Evolutionary conservation across 331 rosid species (phyloP).

Genomic region (Acacia pycnantha): DNA sequence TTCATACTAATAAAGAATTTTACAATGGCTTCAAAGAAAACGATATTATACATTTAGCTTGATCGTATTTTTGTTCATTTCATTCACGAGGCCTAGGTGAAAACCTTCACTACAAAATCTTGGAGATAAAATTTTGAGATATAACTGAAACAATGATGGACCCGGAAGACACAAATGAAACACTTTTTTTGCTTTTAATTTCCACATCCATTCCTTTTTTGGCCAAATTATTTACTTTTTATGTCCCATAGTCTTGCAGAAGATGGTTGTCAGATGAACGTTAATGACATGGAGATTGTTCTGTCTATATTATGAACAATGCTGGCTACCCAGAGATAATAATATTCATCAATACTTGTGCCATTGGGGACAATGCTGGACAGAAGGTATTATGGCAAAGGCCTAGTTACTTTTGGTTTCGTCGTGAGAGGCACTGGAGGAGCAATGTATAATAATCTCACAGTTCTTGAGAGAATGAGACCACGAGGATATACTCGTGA

Average conservation of each 20-base stretch:
- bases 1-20: too few relatives aligned
- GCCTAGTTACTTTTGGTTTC: conserved; percentile 98
- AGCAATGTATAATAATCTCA: conserved; percentile 42
- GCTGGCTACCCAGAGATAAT: conserved; percentile 83
- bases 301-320: conserved; percentile 78
- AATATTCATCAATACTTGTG: conserved; percentile 94
- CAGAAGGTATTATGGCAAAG: conserved; percentile 93
- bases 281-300: conserved; percentile 97
- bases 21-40: neutral
- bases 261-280: conserved; percentile 94
- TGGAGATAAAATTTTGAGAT: neutral
- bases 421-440: conserved; percentile 94
- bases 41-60: neutral
- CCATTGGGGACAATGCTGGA: conserved; percentile 96
- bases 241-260: conserved; percentile 42
- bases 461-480: conserved; percentile 87
- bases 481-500: conserved; percentile 87
- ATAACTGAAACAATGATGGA: neutral
- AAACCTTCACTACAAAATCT: neutral
- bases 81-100: conserved; percentile 6
- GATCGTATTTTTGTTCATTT: neutral
- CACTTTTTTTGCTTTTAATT: conserved; percentile 5
- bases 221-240: conserved; percentile 4
- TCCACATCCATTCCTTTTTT: neutral
- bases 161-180: neutral